Evolutionary conservation across 1,139 yeast species (phyloP).

Genomic region (Suhomyces ambrosiae): DNA sequence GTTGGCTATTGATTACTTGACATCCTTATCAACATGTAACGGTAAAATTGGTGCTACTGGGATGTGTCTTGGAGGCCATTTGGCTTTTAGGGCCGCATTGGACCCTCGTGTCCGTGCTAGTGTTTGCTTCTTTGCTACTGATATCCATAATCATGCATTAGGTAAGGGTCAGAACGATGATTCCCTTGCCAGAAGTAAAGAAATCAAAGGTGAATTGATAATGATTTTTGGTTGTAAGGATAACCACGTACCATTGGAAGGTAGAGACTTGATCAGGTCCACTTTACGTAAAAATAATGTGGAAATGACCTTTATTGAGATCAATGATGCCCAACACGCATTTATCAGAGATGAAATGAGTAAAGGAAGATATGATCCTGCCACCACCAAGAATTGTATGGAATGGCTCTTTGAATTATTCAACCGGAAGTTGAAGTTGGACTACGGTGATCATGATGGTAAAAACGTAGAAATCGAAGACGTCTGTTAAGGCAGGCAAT

Average conservation of each 20-base stretch:
- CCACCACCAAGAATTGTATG: conserved; percentile 67
- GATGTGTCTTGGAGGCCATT: conserved; percentile 86
- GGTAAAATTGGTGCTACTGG: conserved; percentile 83
- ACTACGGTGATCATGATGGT: conserved; percentile 64
- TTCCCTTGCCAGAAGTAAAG: conserved; percentile 58
- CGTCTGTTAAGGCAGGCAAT: conserved; percentile 63
- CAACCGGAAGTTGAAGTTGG: conserved; percentile 66
- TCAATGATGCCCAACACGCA: conserved; percentile 82
- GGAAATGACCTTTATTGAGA: conserved; percentile 69
- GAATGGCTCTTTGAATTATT: conserved; percentile 72
- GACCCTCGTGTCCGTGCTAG: conserved; percentile 68
- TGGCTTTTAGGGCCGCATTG: conserved; percentile 73
- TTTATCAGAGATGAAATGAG: conserved; percentile 77
- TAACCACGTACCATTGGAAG: conserved; percentile 78
- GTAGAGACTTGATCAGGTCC: conserved; percentile 70
- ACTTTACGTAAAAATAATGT: conserved; percentile 62
- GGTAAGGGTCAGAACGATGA: conserved; percentile 68
- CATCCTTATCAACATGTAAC: conserved; percentile 60
- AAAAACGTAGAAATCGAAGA: conserved; percentile 54
- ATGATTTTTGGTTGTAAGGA: conserved; percentile 79
- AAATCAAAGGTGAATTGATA: conserved; percentile 60
- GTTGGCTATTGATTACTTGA: conserved; percentile 64
- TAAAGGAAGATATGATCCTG: conserved; percentile 79
- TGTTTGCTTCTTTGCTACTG: conserved; percentile 81
- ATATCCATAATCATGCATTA: conserved; percentile 65